Evolutionary conservation across 805 yeast genomes (phyloP).

Genomic region (Sungouiella thailandica): DNA sequence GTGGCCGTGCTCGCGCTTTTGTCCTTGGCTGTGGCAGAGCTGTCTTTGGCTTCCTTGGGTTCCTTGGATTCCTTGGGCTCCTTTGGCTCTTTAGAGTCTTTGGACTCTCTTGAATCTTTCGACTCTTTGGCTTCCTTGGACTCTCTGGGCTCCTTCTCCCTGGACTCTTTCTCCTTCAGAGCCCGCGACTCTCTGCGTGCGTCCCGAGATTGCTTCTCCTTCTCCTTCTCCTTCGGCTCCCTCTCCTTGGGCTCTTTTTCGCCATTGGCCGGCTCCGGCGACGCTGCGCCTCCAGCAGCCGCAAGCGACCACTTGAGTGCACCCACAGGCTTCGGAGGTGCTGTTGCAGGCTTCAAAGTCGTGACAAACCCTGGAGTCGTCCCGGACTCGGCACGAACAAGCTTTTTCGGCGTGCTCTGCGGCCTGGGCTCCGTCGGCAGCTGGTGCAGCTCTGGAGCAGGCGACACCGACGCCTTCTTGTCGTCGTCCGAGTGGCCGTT

Average conservation of each 20-base stretch:
- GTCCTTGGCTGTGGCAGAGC: not conserved
- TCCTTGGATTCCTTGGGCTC: not conserved
- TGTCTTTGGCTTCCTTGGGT: not conserved
- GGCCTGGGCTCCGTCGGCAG: constrained; percentile 8
- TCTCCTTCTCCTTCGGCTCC: too few species aligned
- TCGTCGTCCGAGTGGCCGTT: constrained; percentile 3
- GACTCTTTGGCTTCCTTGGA: too few species aligned
- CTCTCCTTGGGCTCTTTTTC: not conserved
- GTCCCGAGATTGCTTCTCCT: too few species aligned
- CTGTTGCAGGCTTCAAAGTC: constrained; percentile 49
- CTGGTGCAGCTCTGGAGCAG: constrained; percentile 1
- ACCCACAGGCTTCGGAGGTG: constrained; percentile 50
- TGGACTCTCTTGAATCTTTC: too few species aligned
- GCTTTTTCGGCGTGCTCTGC: constrained; percentile 8
- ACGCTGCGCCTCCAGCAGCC: constrained; percentile 33
- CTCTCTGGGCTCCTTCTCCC: not conserved
- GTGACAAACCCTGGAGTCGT: constrained; percentile 37
- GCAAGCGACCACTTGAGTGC: constrained; percentile 55
- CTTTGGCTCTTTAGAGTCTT: not conserved
- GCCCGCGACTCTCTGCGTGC: too few species aligned
- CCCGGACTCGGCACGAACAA: constrained; percentile 19
- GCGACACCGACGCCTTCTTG: constrained; percentile 1
- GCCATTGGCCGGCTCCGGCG: constrained; percentile 3
- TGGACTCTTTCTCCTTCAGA: not conserved
- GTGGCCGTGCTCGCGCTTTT: not conserved